Evolutionary conservation across 495 filamentous ascomycete genomes (phyloP).

Genomic region (Hypoxylon lienhwacheense): DNA sequence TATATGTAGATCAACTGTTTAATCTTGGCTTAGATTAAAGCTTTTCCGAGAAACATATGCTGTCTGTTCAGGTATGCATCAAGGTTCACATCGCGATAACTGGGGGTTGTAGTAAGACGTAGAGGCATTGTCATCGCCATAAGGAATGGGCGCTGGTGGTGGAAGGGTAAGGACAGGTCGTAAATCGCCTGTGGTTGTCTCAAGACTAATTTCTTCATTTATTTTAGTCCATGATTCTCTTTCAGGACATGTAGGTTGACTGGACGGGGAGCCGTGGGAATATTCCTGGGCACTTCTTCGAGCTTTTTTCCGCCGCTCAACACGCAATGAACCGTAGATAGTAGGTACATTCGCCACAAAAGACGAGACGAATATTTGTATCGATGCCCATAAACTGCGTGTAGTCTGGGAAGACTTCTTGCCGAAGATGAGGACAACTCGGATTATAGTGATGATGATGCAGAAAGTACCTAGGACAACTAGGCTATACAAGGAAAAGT

Average conservation of each 20-base stretch:
- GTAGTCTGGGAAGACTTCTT: constrained; percentile 43
- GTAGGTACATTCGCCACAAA: constrained; percentile 51
- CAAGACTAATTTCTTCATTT: constrained; percentile 25
- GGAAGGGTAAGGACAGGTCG: constrained; percentile 2
- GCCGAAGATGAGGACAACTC: constrained; percentile 40
- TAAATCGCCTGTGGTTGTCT: not conserved
- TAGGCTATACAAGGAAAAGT: constrained; percentile 43
- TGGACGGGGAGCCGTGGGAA: constrained; percentile 3
- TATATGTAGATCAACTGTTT: too few relatives aligned
- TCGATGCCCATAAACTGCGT: constrained; percentile 47
- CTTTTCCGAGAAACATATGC: too few relatives aligned
- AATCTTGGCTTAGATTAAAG: too few relatives aligned
- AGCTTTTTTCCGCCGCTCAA: constrained; percentile 23
- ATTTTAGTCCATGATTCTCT: constrained; percentile 34
- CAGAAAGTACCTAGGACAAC: constrained; percentile 50
- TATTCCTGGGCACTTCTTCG: constrained; percentile 8
- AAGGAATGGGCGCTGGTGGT: not conserved
- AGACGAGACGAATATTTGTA: constrained; percentile 48
- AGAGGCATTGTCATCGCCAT: constrained; percentile 5
- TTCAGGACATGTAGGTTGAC: constrained; percentile 11
- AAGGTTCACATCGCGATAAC: too few relatives aligned
- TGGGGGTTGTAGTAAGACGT: too few relatives aligned
- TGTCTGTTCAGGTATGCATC: not conserved
- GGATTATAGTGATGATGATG: constrained; percentile 46
- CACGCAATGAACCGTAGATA: constrained; percentile 42